Percentiles rank a stretch among this genome's conserved stretches.
phyloP scores from a whole-genome alignment of 192 early-diverging fungal genomes.

The Coemansia sp. region DNA sequence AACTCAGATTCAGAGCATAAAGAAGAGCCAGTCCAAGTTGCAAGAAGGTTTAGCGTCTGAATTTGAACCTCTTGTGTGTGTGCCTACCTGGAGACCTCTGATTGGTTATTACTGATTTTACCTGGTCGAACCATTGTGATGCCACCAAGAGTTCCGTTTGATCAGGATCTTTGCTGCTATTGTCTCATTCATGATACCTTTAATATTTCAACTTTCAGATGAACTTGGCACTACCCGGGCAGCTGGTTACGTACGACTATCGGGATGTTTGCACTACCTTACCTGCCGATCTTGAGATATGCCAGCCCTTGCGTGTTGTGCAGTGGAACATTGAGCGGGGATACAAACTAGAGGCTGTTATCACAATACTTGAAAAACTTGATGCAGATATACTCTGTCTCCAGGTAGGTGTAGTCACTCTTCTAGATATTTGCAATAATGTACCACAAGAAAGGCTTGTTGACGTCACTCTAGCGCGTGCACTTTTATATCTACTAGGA shows the following conservation, averaged over 20 bases:
- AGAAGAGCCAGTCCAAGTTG: background rate
- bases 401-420: conserved; percentile 41
- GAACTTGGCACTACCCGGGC: conserved; percentile 44
- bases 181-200: too few relatives aligned
- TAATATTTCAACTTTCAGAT: conserved; percentile 5
- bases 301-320: conserved; percentile 59
- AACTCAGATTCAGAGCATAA: background rate
- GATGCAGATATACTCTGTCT: conserved; percentile 71
- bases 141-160: background rate
- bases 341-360: conserved; percentile 64
- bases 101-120: conserved; percentile 21
- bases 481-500: conserved; percentile 31
- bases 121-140: background rate
- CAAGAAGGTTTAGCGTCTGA: background rate
- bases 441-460: too few relatives aligned
- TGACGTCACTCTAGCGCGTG: too few relatives aligned
- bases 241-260: conserved; percentile 38
- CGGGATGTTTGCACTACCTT: conserved; percentile 8
- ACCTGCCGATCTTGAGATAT: conserved; percentile 13
- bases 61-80: background rate
- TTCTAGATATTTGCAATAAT: too few relatives aligned
- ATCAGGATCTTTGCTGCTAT: background rate
- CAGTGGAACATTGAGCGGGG: conserved; percentile 87
- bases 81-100: conserved; percentile 11
- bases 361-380: conserved; percentile 55